Base-by-base conservation (phyloP, 805 yeast genomes). In the Nakazawaea ernobii region DNA sequence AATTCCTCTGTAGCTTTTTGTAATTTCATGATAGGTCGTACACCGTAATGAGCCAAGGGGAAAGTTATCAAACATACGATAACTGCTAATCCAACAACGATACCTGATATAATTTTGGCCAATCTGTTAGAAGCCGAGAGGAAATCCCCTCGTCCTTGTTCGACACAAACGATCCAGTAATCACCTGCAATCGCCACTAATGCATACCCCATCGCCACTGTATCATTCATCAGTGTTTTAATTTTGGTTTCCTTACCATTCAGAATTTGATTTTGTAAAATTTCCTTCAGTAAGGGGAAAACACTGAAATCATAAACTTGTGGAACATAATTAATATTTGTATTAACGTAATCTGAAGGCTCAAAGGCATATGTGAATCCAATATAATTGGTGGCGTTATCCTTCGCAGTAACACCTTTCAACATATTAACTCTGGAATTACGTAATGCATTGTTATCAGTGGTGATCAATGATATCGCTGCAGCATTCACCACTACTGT, bases 1-100 rank as follows among this genome's bases (percentile, higher is more conserved):
- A 82, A 77, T 24, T 76, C 77, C 59, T 88, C 96, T 0, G 96
- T 87, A 0, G 95, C 96, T 52, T 80, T 80, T 57, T 86, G 89
- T 38, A 90, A 70, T 49, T 82, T 75, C 38, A 87, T 75, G 49
- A 90, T 88, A 0, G 97, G 97, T 53, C 86, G 66, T 6, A 89
- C 91, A 32, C 91, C 89, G 71, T 82, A 85, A 50, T 86, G 89
- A 0, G 96, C 89, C 46, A 90, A 63, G 5, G 94, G 91, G 60
- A 89, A 77, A 1, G 96, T 87, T n/a, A 86, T 60, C 1, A 86
- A 51, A 53, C 86, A 80, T 71, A 88, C 79, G 52, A 84, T 75
- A 0, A 70, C 86, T 3, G 94, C 94, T 17, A 86, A 79, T 1
- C 86, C 95, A 35, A 90, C 68, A 24, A 86, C 88, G 1, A 86